Evolutionary conservation across 2,329 filamentous ascomycete genomes (phyloP).

Genomic region (Xenoacremonium recifei): DNA sequence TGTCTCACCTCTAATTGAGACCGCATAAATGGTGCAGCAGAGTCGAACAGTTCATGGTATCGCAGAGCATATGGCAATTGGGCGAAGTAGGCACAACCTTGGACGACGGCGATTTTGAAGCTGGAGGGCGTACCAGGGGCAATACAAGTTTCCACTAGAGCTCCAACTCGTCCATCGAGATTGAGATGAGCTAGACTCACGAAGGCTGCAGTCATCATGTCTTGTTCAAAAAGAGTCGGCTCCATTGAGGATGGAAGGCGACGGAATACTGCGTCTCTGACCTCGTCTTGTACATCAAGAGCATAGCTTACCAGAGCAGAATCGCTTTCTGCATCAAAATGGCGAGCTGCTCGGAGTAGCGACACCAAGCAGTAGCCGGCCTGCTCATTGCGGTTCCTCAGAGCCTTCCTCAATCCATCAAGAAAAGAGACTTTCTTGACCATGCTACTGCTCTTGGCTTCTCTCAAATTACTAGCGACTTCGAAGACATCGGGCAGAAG

Average conservation of each 20-base stretch:
- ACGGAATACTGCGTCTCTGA: conserved; percentile 64
- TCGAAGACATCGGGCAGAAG: conserved; percentile 69
- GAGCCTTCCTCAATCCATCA: conserved; percentile 60
- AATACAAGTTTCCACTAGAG: conserved; percentile 56
- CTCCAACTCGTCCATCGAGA: conserved; percentile 56
- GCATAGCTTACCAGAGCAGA: conserved; percentile 65
- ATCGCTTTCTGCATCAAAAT: conserved; percentile 63
- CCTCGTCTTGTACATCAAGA: conserved; percentile 67
- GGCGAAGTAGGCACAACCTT: conserved; percentile 63
- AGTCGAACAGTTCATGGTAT: conserved; percentile 55
- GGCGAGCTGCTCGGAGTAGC: conserved; percentile 60
- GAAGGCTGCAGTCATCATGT: conserved; percentile 65
- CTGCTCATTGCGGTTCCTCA: conserved; percentile 64
- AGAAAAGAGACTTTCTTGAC: conserved; percentile 66
- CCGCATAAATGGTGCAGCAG: conserved; percentile 56
- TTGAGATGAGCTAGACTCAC: conserved; percentile 63
- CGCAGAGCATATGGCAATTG: conserved; percentile 46
- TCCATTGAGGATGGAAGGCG: conserved; percentile 47
- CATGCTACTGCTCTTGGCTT: conserved; percentile 60
- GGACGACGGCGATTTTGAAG: conserved; percentile 63
- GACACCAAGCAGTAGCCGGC: conserved; percentile 65
- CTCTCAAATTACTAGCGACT: conserved; percentile 65
- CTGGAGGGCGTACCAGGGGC: conserved; percentile 53
- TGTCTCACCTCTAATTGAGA: conserved; percentile 52
- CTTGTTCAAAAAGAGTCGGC: conserved; percentile 55